phyloP scores from a whole-genome alignment of 2,329 filamentous ascomycete genomes.

The Xylariaceae sp. region DNA sequence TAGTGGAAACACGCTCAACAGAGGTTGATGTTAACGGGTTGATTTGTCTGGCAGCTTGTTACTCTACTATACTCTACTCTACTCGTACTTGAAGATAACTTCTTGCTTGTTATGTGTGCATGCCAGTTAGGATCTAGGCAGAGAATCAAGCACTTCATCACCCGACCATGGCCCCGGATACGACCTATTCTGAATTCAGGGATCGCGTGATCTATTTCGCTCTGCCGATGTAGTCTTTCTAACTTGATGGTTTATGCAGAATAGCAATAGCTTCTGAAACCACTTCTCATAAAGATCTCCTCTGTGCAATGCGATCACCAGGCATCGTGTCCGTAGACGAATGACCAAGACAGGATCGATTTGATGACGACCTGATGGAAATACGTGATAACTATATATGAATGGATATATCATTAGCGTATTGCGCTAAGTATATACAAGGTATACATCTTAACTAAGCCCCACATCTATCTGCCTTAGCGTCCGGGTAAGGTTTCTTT shows the following conservation, averaged over 20 bases:
- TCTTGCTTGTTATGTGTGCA: neutral
- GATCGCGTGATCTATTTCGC: no score
- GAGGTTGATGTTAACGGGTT: constrained; percentile 43
- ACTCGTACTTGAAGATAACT: neutral
- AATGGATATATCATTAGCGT: neutral
- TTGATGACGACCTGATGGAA: no score
- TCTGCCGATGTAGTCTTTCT: no score
- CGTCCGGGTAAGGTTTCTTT: neutral
- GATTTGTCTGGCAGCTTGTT: neutral
- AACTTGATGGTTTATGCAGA: no score
- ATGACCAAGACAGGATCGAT: no score
- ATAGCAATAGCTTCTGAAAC: neutral
- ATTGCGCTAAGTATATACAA: neutral
- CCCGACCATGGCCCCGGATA: neutral
- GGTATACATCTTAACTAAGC: neutral
- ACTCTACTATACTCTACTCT: neutral
- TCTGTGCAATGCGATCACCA: neutral
- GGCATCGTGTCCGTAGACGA: no score
- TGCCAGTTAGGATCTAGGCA: neutral
- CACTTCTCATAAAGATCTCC: neutral
- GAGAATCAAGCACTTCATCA: neutral
- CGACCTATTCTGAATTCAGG: neutral
- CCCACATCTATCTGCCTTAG: neutral
- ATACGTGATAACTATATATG: neutral
- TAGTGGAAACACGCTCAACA: constrained; percentile 76